A percentile compares a stretch with the other conserved stretches of the same genome.
phyloP scores from a whole-genome alignment of 2,329 filamentous ascomycete species.

The Aphanoascus verrucosus region DNA sequence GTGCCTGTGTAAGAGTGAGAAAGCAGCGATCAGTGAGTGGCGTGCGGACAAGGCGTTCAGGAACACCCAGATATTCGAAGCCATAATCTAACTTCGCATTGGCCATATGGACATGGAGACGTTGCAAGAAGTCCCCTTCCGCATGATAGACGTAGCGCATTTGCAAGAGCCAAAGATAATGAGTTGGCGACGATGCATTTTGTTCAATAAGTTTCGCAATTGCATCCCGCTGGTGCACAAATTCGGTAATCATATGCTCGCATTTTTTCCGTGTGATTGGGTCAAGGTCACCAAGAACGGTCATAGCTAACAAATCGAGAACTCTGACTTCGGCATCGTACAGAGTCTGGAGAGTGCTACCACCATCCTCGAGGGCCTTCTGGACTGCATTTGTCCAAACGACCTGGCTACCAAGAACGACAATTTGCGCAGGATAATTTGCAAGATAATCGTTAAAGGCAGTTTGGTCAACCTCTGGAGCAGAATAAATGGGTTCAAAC shows the following conservation, averaged over 20 bases:
- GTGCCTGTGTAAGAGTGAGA: conserved; percentile 88
- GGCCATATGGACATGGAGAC: conserved; percentile 88
- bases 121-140: conserved; percentile 69
- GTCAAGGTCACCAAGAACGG: conserved; percentile 81
- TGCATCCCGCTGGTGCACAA: conserved; percentile 90
- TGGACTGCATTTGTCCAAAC: conserved; percentile 89
- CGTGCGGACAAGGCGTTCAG: conserved; percentile 89
- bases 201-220: conserved; percentile 74
- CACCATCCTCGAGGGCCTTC: conserved; percentile 60
- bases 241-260: conserved; percentile 97
- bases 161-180: conserved; percentile 88
- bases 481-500: conserved; percentile 67
- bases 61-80: conserved; percentile 94
- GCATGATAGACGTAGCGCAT: conserved; percentile 91
- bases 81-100: conserved; percentile 93
- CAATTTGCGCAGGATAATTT: conserved; percentile 82
- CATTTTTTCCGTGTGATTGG: conserved; percentile 87
- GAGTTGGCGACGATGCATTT: conserved; percentile 62
- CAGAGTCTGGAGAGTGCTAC: conserved; percentile 56
- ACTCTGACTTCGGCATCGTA: conserved; percentile 77
- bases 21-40: conserved; percentile 97
- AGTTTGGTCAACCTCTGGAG: conserved; percentile 56
- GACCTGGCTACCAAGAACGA: conserved; percentile 85
- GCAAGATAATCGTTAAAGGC: conserved; percentile 71
- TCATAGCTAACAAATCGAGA: conserved; percentile 73